Base-by-base conservation (phyloP, 75 land plant species). In the Sequoia sempervirens region DNA sequence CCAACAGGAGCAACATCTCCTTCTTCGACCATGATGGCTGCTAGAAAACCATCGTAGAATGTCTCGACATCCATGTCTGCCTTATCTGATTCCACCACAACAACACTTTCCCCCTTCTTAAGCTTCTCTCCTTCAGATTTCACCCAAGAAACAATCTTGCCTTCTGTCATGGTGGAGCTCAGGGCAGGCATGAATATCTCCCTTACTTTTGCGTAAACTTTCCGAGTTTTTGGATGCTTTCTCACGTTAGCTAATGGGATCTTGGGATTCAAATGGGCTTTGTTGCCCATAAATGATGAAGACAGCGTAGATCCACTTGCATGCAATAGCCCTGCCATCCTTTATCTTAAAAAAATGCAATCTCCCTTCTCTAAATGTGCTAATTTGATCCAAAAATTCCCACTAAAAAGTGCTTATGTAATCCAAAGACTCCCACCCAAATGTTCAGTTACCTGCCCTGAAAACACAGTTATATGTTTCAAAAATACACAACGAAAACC, bases 31-130 rank as follows among this genome's bases (percentile, higher is more conserved):
- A 93, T 84, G 80, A 95, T 93, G 30, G 88, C 87, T 45, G 95
- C 95, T 11, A 95, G 83, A 76, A 86, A 94, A 40, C 97, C 97
- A 82, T 95, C 97, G 78, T 95, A 93, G 85, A 95, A 95, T 18
- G 97, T 91, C 91, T 95, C 97, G 40, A 95, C 97, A 79, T 95
- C 97, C 97, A 95, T 95, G 89, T 93, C 95, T 45, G 97, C 97
- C 88, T 95, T 95, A 81, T 95, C 95, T 66, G 97, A 95, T 89
- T 95, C 95, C 75, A 95, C 95, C n/a, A 95, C 97, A 43, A 95
- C 97, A 20, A 95, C 97, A 75, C 91, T 88, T 80, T 95, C 97
- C 66, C 97, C 95, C 68, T 93, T 93, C 87, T 82, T 70, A 66
- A 95, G 88, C 92, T 89, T 88, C 52, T 95, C 97, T 58, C 97